phyloP scores from a whole-genome alignment of 177 flowering plant genomes.

The Telopea speciosissima region DNA sequence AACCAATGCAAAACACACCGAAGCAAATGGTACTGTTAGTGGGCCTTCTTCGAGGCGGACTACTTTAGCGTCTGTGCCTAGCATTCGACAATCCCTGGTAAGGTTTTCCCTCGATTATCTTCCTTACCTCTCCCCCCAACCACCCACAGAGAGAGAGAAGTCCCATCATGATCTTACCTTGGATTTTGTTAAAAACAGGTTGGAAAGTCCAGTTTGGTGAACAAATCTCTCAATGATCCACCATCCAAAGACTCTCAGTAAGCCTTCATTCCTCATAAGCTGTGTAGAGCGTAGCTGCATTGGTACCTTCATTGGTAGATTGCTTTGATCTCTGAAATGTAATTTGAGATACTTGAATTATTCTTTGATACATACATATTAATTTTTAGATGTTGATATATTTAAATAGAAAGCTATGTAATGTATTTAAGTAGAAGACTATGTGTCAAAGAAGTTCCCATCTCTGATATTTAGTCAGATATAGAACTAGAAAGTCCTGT shows the following conservation, averaged over 20 bases:
- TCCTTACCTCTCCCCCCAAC: neutral
- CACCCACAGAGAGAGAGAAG: too few species aligned
- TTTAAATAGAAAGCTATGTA: neutral
- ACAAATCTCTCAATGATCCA: conserved; percentile 19
- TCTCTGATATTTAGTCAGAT: too few species aligned
- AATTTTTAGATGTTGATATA: neutral
- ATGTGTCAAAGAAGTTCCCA: neutral
- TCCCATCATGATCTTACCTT: neutral
- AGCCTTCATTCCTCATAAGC: conserved; percentile 17
- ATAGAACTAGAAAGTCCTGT: too few species aligned
- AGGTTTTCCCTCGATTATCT: conserved; percentile 4
- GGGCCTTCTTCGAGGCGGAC: conserved; percentile 17
- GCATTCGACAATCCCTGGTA: conserved; percentile 30
- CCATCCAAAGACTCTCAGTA: conserved; percentile 36
- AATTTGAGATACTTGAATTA: neutral
- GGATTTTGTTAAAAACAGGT: conserved; percentile 28
- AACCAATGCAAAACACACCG: conserved; percentile 23
- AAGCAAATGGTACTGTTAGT: conserved; percentile 20
- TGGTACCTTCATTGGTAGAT: neutral
- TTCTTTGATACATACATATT: too few species aligned
- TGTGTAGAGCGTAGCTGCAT: neutral
- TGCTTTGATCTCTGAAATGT: conserved; percentile 2
- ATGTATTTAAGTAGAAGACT: too few species aligned
- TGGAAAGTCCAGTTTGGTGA: conserved; percentile 30
- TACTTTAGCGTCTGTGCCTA: conserved; percentile 24